phyloP scores from a whole-genome alignment of 805 yeast species.

The Cyberlindnera maclurae region DNA sequence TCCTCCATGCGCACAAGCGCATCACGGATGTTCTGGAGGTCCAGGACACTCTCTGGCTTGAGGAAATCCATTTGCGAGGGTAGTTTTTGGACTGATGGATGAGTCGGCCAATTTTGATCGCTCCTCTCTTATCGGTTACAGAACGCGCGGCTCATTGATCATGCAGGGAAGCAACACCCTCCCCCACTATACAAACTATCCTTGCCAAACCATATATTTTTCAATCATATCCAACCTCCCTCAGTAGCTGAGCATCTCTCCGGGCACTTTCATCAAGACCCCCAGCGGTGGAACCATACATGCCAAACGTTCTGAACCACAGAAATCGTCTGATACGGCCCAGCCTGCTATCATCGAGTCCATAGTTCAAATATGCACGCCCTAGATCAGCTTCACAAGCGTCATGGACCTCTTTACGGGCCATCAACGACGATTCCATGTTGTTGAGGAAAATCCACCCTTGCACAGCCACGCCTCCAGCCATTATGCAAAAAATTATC shows the following conservation, averaged over 20 bases:
- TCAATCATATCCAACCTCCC: conserved; percentile 36
- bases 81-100: no score
- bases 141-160: no score
- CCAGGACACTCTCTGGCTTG: conserved; percentile 74
- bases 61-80: conserved; percentile 77
- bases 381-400: conserved; percentile 33
- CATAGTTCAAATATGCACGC: conserved; percentile 43
- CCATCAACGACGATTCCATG: conserved; percentile 28
- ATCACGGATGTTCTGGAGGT: conserved; percentile 74
- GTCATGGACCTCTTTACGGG: conserved; percentile 31
- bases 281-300: conserved; percentile 22
- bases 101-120: no score
- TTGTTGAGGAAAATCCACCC: conserved; percentile 33
- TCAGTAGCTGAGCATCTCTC: conserved; percentile 76
- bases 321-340: conserved; percentile 50
- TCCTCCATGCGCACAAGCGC: conserved; percentile 92
- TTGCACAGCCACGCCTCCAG: conserved; percentile 33
- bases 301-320: conserved; percentile 41
- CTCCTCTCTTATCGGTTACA: no score
- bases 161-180: no score
- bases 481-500: conserved; percentile 33
- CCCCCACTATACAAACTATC: no score
- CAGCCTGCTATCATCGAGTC: conserved; percentile 41
- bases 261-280: conserved; percentile 29
- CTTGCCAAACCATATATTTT: no score